Percentiles rank a stretch among this genome's conserved stretches.
Evolutionary conservation across 1,284 basidiomycete genomes (phyloP).

Genomic region (Ceratobasidium sp.): DNA sequence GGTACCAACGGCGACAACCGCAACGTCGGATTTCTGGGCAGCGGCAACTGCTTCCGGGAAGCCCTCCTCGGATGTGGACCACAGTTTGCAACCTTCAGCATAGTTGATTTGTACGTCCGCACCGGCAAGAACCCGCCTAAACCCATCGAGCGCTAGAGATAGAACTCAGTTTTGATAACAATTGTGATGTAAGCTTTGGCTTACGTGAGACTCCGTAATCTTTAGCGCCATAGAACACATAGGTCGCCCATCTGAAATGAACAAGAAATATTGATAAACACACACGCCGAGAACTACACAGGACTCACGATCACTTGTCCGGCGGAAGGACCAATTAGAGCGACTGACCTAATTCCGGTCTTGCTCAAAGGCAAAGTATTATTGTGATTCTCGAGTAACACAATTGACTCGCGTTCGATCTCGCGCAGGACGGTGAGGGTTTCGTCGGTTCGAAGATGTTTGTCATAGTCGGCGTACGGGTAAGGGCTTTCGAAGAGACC

Average conservation of each 20-base stretch:
- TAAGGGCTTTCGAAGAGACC: slow-evolving; percentile 75
- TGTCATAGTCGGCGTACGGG: slow-evolving; percentile 65
- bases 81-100: slow-evolving; percentile 68
- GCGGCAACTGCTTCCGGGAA: slow-evolving; percentile 61
- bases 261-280: background rate
- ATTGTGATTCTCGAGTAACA: slow-evolving; percentile 65
- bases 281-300: no score
- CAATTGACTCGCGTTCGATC: slow-evolving; percentile 66
- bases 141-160: slow-evolving; percentile 58
- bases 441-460: slow-evolving; percentile 60
- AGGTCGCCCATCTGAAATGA: slow-evolving; percentile 59
- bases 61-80: slow-evolving; percentile 66
- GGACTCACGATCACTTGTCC: slow-evolving; percentile 65
- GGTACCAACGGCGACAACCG: slow-evolving; percentile 70
- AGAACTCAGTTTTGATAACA: slow-evolving; percentile 51
- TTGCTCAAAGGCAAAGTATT: slow-evolving; percentile 62
- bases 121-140: slow-evolving; percentile 60
- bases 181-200: background rate
- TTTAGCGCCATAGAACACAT: slow-evolving; percentile 71
- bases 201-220: slow-evolving; percentile 53
- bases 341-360: slow-evolving; percentile 57
- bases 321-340: slow-evolving; percentile 68
- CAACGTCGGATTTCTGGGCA: slow-evolving; percentile 63
- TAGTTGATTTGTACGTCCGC: slow-evolving; percentile 63
- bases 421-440: slow-evolving; percentile 59